Evolutionary conservation across 495 filamentous ascomycete genomes (phyloP).

Genomic region (Aspergillus ellipticus): DNA sequence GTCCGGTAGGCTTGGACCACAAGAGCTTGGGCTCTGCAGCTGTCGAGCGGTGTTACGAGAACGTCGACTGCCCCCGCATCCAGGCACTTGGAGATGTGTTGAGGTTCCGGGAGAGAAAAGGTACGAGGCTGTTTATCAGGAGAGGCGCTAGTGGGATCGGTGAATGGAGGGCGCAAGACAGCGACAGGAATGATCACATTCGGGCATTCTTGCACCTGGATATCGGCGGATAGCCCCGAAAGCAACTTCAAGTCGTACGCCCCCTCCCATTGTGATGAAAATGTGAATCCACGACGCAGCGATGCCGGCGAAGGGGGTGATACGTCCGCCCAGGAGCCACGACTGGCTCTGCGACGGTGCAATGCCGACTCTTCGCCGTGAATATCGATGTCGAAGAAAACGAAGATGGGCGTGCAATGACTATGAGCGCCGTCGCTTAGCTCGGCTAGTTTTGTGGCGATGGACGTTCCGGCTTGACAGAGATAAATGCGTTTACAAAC

Average conservation of each 20-base stretch:
- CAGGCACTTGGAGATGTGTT: constrained; percentile 61
- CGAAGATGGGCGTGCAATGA: constrained; percentile 67
- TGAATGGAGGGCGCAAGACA: constrained; percentile 48
- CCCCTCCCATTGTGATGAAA: constrained; percentile 49
- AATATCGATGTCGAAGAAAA: constrained; percentile 65
- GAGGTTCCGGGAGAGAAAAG: constrained; percentile 33
- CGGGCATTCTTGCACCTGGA: constrained; percentile 65
- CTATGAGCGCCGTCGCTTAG: constrained; percentile 60
- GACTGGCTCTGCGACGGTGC: constrained; percentile 36
- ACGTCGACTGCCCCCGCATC: constrained; percentile 86
- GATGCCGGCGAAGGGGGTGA: constrained; percentile 34
- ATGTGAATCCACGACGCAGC: constrained; percentile 40
- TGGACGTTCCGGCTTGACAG: constrained; percentile 66
- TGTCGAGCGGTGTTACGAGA: constrained; percentile 69
- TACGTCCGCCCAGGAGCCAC: constrained; percentile 35
- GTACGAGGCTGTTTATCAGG: constrained; percentile 37
- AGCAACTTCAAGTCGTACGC: constrained; percentile 67
- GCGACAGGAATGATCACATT: constrained; percentile 73
- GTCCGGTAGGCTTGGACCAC: constrained; percentile 79
- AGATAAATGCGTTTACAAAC: constrained; percentile 61
- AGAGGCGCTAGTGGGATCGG: constrained; percentile 21
- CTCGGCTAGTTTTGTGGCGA: constrained; percentile 64
- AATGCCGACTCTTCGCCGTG: constrained; percentile 27
- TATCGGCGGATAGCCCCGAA: constrained; percentile 64
- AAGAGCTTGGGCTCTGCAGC: constrained; percentile 64